Evolutionary conservation across 768 basidiomycete species (phyloP), one percentile per base, ranked within the genome.

Genomic region (Agaricus blazei): DNA sequence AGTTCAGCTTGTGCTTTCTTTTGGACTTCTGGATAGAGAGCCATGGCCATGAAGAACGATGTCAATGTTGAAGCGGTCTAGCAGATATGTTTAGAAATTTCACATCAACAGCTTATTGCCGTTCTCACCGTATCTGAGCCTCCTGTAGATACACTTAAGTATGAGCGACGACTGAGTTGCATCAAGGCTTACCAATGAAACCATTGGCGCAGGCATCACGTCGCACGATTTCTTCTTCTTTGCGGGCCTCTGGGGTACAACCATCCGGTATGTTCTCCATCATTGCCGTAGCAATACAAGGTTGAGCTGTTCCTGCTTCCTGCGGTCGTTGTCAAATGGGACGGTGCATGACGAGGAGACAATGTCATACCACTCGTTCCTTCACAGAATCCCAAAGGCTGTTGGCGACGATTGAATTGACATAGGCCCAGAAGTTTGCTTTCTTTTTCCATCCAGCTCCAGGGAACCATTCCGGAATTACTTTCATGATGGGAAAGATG

Each of bases 381-480:
- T 70, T 70, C 3, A 70, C 67, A 9, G 57, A 28, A 9, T 47
- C n/a, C 26, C 26, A 47, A 6, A 45, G 29, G 42, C 42, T 8
- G n/a, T 15, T 63, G 60, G 60, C 62, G 68, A 68, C 71, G 45
- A 65, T 59, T 4, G 64, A 54, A 19, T 69, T 61, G n/a, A 65
- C 60, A 45, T 58, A 59, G 8, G 56, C 49, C 70, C 70, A 72
- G 12, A 62, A 47, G 26, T 57, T 64, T 3, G 72, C 75, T 52
- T 70, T 65, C 5, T 61, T 62, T 59, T 72, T 67, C 61, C 76
- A 76, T 9, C 63, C 67, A 0, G 67, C 67, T 1, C 72, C 71
- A 19, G 75, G 74, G 54, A 75, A 62, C 69, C 72, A 75, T 6
- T 59, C 58, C 2, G 75, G 75, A 3, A 75, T 57, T 48, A 74